These are phyloP conservation scores for Mycosphaerella sp. DNA, from an alignment of 2,329 filamentous ascomycete genomes.

Conservation along the genomic window DNA sequence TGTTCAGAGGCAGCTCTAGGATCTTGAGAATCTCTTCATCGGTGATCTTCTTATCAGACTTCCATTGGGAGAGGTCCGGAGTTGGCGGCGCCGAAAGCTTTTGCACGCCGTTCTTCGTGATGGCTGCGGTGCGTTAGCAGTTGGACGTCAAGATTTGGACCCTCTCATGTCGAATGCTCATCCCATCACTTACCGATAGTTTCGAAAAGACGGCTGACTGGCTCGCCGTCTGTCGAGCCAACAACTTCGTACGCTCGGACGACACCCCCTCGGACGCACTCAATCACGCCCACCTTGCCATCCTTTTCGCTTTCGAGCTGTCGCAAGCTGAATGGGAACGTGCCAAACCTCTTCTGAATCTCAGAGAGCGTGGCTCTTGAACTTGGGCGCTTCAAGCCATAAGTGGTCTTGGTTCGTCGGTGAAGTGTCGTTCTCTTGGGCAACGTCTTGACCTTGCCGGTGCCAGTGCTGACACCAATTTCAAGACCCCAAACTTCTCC, in stretches of 20 bases:
- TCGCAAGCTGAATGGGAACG: conserved; percentile 94
- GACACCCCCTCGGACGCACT: conserved; percentile 89
- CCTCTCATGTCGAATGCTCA: not conserved
- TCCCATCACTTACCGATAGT: conserved; percentile 69
- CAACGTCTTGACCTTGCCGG: conserved; percentile 89
- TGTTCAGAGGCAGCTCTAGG: conserved; percentile 73
- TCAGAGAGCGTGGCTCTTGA: conserved; percentile 90
- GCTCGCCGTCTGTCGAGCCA: conserved; percentile 80
- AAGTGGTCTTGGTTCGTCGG: conserved; percentile 85
- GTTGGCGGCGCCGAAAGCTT: conserved; percentile 71
- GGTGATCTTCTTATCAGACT: conserved; percentile 96
- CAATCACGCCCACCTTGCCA: conserved; percentile 90
- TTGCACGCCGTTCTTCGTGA: conserved; percentile 95
- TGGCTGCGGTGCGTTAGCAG: conserved; percentile 51
- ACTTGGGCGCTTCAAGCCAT: conserved; percentile 86
- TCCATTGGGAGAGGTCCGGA: conserved; percentile 72
- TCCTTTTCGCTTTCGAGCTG: conserved; percentile 95
- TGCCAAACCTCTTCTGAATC: conserved; percentile 94
- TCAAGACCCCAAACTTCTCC: conserved; percentile 98
- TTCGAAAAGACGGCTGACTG: conserved; percentile 80
- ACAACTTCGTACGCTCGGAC: conserved; percentile 95
- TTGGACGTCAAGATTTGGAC: not conserved
- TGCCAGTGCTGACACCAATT: conserved; percentile 82
- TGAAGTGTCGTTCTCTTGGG: conserved; percentile 86
- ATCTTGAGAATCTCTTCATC: conserved; percentile 95